Evolutionary conservation across 192 early-diverging fungal genomes (phyloP).

Genomic region (Coemansia umbellata): DNA sequence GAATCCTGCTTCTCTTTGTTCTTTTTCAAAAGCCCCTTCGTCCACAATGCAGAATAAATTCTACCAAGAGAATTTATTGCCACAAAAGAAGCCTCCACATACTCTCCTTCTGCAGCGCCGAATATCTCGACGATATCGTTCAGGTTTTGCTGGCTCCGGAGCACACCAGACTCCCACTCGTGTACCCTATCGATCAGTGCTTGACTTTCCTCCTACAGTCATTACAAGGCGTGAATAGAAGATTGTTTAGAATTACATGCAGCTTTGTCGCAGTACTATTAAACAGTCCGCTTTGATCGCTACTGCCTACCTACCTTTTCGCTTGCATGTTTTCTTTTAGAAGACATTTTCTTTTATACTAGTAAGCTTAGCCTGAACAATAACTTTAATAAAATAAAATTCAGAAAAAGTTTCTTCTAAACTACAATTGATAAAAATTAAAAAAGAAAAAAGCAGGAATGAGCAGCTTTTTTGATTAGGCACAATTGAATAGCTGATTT

Average conservation of each 20-base stretch:
- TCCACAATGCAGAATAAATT: conserved; percentile 56
- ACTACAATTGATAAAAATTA: too few relatives aligned
- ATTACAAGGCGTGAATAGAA: background rate
- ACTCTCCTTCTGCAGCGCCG: conserved; percentile 33
- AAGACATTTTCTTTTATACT: conserved; percentile 19
- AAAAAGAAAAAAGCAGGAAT: too few relatives aligned
- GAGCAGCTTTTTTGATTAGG: too few relatives aligned
- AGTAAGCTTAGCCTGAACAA: too few relatives aligned
- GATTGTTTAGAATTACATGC: background rate
- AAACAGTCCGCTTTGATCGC: background rate
- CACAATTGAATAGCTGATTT: too few relatives aligned
- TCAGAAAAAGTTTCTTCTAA: too few relatives aligned
- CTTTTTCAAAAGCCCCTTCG: conserved; percentile 24
- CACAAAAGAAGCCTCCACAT: conserved; percentile 58
- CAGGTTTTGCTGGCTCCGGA: conserved; percentile 64
- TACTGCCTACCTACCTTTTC: background rate
- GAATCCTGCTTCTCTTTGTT: conserved; percentile 11
- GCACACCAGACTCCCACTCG: conserved; percentile 59
- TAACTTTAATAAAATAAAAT: conserved; percentile 1
- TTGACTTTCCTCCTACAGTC: conserved; percentile 8
- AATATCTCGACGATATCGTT: conserved; percentile 71
- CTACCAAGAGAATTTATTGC: conserved; percentile 70
- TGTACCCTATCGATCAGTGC: conserved; percentile 41
- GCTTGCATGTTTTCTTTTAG: conserved; percentile 27
- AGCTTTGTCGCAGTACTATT: background rate